Conservation (phyloP, 495 filamentous ascomycete species). For the Penicillium subrubescens region DNA sequence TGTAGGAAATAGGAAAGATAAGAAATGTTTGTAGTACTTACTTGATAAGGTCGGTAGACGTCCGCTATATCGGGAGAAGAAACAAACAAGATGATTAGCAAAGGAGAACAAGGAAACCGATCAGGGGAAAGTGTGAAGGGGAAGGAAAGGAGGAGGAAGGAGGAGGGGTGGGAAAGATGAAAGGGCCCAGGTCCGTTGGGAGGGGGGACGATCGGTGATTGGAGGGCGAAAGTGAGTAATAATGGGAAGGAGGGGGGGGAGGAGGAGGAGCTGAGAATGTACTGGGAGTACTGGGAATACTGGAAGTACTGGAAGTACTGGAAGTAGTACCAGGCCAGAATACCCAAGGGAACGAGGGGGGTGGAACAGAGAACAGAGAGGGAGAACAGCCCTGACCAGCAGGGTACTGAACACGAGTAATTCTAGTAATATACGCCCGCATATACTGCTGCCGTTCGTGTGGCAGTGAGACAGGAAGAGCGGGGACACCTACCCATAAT, state of each 20-base stretch:
- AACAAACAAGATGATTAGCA: constrained; percentile 10
- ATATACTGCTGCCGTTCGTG: not conserved
- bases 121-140: constrained; percentile 28
- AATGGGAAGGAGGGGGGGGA: constrained; percentile 9
- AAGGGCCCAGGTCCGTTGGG: constrained; percentile 23
- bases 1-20: constrained; percentile 2
- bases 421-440: not conserved
- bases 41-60: constrained; percentile 58
- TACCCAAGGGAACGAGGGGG: not conserved
- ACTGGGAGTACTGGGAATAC: not conserved
- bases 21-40: constrained; percentile 39
- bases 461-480: not conserved
- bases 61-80: constrained; percentile 39
- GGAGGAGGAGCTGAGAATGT: constrained; percentile 3
- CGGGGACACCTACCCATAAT: constrained; percentile 2
- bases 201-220: constrained; percentile 10
- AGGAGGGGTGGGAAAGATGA: constrained; percentile 30
- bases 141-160: constrained; percentile 15
- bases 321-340: not conserved
- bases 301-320: not conserved
- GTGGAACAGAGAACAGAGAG: not conserved
- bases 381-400: no score
- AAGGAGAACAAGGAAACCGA: constrained; percentile 21
- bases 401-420: not conserved
- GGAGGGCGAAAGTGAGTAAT: not conserved